Evolutionary conservation across 139 green algal species (phyloP), one percentile per base, ranked within the genome.

Genomic region (Astrephomene gubernaculifera): DNA sequence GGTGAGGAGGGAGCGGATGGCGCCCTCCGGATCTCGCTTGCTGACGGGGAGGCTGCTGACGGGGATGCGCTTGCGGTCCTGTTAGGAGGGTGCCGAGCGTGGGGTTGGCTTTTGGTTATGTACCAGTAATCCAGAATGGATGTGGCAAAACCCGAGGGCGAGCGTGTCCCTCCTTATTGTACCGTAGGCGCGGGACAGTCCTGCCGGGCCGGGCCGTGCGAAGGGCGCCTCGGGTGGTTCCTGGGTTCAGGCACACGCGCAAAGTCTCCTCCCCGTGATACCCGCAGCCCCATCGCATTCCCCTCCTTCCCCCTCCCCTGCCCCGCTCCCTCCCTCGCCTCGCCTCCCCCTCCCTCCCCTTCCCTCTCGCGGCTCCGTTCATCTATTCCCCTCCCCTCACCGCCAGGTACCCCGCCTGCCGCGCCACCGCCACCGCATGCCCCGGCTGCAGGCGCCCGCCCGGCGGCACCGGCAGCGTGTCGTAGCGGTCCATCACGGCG

Each of bases 21-120:
- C 69, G 17, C 10, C 69, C 69, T 76, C 69, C 21, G 69, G 69
- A 14, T 57, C 39, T 10, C 10, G 39, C 19, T 76, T 41, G n/a
- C n/a, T n/a, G 10, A 25, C 22, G 1, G 69, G 69, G 39, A 76
- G 2, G 69, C 2, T 25, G 38, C 69, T 76, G 69, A 76, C 4
- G 41, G 69, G 69, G 12, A 76, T 57, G 39, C 69, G 69, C 22
- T 60, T 19, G 2, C 69, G 69, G 38, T 76, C 69, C 69, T 76
- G 69, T 57, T 21, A 21, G 7, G 63, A 9, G 8, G 63, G 39
- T 10, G 63, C 41, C n/a, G 17, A 21, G 63, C n/a, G n/a, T 22
- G n/a, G 10, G 63, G 63, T 29, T 29, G 6, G 31, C 7, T 43
- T 29, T 5, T 12, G 29, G 19, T 31, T 43, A 31, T 7, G 9